These are phyloP conservation scores for Fusarium sp. DNA, from an alignment of 2,329 filamentous ascomycete genomes.

Conservation along the genomic window DNA sequence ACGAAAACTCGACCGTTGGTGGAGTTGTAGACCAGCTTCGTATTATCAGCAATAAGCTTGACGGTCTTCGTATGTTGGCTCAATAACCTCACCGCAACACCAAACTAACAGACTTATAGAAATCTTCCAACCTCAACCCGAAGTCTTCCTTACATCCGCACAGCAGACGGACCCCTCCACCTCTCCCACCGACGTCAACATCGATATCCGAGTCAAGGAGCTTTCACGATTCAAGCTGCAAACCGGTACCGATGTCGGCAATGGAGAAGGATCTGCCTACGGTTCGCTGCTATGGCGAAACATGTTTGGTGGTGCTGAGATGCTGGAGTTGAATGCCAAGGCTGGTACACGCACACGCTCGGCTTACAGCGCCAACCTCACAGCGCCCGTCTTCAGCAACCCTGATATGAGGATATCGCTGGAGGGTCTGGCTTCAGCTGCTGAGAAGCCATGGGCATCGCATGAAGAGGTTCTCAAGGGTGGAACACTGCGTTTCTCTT, in stretches of 20 bases:
- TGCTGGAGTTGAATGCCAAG: slow-evolving; percentile 86
- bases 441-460: slow-evolving; percentile 90
- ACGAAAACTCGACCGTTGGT: slow-evolving; percentile 78
- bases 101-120: slow-evolving; percentile 61
- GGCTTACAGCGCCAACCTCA: slow-evolving; percentile 87
- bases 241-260: slow-evolving; percentile 94
- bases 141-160: slow-evolving; percentile 84
- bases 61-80: slow-evolving; percentile 75
- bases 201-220: slow-evolving; percentile 86
- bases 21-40: slow-evolving; percentile 82
- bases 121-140: slow-evolving; percentile 86
- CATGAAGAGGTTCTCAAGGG: slow-evolving; percentile 91
- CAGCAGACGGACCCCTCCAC: slow-evolving; percentile 75
- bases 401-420: slow-evolving; percentile 83
- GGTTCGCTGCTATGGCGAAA: slow-evolving; percentile 89
- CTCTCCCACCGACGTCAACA: slow-evolving; percentile 80
- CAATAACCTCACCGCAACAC: slow-evolving; percentile 17
- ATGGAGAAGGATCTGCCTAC: slow-evolving; percentile 93
- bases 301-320: slow-evolving; percentile 93
- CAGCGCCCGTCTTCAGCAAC: slow-evolving; percentile 84
- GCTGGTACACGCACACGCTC: slow-evolving; percentile 91
- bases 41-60: slow-evolving; percentile 77
- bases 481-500: slow-evolving; percentile 79
- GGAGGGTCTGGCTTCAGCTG: slow-evolving; percentile 84
- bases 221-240: slow-evolving; percentile 87